Base-by-base conservation (phyloP, 2,329 filamentous ascomycete genomes). In the Hansfordia pulvinata region DNA sequence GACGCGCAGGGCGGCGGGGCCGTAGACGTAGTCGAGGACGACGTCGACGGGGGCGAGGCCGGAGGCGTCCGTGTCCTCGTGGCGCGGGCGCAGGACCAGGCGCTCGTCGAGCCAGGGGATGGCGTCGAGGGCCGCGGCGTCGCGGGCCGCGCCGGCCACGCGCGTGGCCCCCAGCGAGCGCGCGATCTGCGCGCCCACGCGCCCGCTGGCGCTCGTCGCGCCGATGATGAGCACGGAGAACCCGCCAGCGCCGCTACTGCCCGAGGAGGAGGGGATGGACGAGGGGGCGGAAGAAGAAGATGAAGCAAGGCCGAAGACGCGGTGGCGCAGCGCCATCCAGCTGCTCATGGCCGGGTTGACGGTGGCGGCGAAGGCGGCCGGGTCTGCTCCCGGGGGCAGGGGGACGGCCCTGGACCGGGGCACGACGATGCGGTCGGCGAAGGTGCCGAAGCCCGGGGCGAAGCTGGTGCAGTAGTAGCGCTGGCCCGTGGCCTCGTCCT, bases 21-120 rank as follows among this genome's bases (percentile, higher is more conserved):
- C 68, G 43, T 64, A 71, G 6, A 74, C 46, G 37, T 70, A 74
- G 38, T 74, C 67, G 2, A 74, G 46, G 4, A 73, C 53, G 3
- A 72, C 52, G 33, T 73, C 65, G 17, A 59, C 58, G n/a, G n/a
- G n/a, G 19, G 58, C 54, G 0, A 60, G 47, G 7, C 44, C 41
- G 3, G 53, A 52, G 33, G 63, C 66, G 34, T 71, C 65, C 2
- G 52, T 53, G 19, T 61, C 48, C 3, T 41, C 37, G 1, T 52
- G 36, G 2, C 49, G 34, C n/a, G 52, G 47, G 11, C 47, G 42
- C 8, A 71, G 47, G 19, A 57, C 44, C 18, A 73, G 46, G 5
- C 39, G 45, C 3, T 51, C 53, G 32, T 72, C 63, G 0, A 71
- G 46, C 10, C 36, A 40, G 1, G 49, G 52, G 4, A 65, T 43